A percentile compares a stretch with the other conserved stretches of the same genome.
phyloP scores from a whole-genome alignment of 306 rosid species.

The Lupinus albus region DNA sequence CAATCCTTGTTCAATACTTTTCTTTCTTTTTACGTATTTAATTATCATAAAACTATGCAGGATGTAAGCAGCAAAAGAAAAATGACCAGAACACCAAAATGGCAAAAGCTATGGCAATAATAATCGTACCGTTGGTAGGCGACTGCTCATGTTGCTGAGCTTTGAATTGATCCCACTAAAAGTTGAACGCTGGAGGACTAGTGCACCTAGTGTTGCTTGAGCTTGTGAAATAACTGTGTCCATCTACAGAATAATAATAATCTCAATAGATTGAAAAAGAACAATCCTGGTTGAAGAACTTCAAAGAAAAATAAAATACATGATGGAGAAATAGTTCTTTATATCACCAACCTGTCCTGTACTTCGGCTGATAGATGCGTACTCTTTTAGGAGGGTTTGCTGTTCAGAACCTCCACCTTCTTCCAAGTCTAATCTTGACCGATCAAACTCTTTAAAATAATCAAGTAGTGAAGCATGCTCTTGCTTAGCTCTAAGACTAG shows the following conservation, averaged over 20 bases:
- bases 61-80: constrained; percentile 9
- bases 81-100: constrained; percentile 16
- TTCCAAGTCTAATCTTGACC: constrained; percentile 89
- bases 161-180: constrained; percentile 93
- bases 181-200: constrained; percentile 87
- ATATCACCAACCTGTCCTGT: constrained; percentile 77
- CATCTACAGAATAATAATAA: constrained; percentile 55
- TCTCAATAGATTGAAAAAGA: constrained; percentile 32
- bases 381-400: constrained; percentile 79
- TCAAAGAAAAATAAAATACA: constrained; percentile 1
- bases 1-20: constrained; percentile 6
- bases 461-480: constrained; percentile 96
- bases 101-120: background rate
- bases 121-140: constrained; percentile 83
- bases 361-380: constrained; percentile 76
- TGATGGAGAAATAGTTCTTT: background rate
- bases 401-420: constrained; percentile 66
- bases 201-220: constrained; percentile 88
- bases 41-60: constrained; percentile 6
- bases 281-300: constrained; percentile 1
- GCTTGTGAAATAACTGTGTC: constrained; percentile 95
- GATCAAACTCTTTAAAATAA: constrained; percentile 94
- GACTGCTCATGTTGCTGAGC: constrained; percentile 93
- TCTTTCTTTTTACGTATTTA: background rate
- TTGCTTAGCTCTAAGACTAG: constrained; percentile 82